Percentiles rank a stretch among this genome's conserved stretches.
phyloP scores from a whole-genome alignment of 495 filamentous ascomycete genomes.

The Penicillium cinerascens region DNA sequence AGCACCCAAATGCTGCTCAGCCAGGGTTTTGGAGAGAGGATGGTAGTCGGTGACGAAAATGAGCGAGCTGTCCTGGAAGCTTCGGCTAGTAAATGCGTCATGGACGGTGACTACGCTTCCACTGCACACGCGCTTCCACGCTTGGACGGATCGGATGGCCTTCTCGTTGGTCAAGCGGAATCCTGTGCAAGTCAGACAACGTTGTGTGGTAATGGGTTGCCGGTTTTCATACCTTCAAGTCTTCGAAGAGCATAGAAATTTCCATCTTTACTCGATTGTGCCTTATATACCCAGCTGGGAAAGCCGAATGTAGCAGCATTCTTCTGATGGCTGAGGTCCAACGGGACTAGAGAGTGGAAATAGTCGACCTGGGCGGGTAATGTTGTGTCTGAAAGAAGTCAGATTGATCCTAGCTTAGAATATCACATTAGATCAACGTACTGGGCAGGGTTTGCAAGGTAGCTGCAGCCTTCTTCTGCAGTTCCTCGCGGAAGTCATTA shows the following conservation, averaged over 20 bases:
- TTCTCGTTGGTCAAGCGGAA: slow-evolving; percentile 84
- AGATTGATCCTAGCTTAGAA: slow-evolving; percentile 6
- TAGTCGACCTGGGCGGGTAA: slow-evolving; percentile 73
- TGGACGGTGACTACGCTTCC: slow-evolving; percentile 82
- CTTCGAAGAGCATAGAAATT: slow-evolving; percentile 78
- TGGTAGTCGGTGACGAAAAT: slow-evolving; percentile 94
- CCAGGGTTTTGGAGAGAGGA: slow-evolving; percentile 83
- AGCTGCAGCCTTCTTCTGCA: slow-evolving; percentile 85
- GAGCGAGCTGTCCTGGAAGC: slow-evolving; percentile 91
- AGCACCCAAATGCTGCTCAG: slow-evolving; percentile 72
- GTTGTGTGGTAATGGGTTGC: background rate
- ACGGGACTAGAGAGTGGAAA: slow-evolving; percentile 86
- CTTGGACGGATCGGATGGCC: slow-evolving; percentile 77
- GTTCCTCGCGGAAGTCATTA: slow-evolving; percentile 75
- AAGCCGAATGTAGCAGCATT: slow-evolving; percentile 74
- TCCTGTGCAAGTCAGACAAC: slow-evolving; percentile 36
- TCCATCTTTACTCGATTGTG: slow-evolving; percentile 82
- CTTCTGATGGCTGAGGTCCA: slow-evolving; percentile 78
- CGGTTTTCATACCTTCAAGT: slow-evolving; percentile 61
- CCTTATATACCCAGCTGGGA: slow-evolving; percentile 92
- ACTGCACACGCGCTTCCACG: slow-evolving; percentile 86
- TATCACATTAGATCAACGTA: slow-evolving; percentile 35
- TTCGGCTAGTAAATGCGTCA: slow-evolving; percentile 88
- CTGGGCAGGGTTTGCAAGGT: slow-evolving; percentile 80
- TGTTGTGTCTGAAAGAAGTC: slow-evolving; percentile 51